Conservation (phyloP, 2,329 filamentous ascomycete genomes). For the Hypoxylon sp. region DNA sequence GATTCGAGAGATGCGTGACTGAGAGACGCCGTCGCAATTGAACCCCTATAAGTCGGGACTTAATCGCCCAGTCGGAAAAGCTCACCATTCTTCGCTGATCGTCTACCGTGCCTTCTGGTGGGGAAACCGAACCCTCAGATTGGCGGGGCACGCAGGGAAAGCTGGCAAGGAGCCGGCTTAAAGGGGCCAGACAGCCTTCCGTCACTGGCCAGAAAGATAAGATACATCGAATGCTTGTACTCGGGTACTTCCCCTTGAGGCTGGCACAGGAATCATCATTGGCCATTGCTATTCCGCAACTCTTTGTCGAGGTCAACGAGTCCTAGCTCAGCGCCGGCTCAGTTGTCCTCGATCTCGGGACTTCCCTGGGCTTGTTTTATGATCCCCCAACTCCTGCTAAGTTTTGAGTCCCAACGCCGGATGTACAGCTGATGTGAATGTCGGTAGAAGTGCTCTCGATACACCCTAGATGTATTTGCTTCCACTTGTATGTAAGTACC, state of each 20-base stretch:
- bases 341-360: too few relatives aligned
- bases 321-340: background rate
- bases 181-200: too few relatives aligned
- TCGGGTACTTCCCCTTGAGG: background rate
- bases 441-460: too few relatives aligned
- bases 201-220: too few relatives aligned
- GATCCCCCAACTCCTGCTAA: too few relatives aligned
- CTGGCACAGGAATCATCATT: background rate
- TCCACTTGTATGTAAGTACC: too few relatives aligned
- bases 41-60: constrained; percentile 31
- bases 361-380: too few relatives aligned
- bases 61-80: constrained; percentile 32
- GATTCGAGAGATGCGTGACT: constrained; percentile 30
- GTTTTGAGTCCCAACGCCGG: too few relatives aligned
- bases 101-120: background rate
- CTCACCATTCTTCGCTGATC: too few relatives aligned
- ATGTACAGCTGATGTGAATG: too few relatives aligned
- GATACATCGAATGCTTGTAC: background rate
- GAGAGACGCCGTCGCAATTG: constrained; percentile 27
- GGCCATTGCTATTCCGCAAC: background rate
- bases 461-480: too few relatives aligned
- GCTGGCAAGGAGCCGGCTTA: background rate
- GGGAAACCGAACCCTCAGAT: background rate
- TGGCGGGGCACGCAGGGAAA: background rate
- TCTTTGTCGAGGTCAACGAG: background rate